A percentile compares a stretch with the other conserved stretches of the same genome.
Evolutionary conservation across 2,329 filamentous ascomycete species (phyloP).

Genomic region (Fusarium xyrophilum): DNA sequence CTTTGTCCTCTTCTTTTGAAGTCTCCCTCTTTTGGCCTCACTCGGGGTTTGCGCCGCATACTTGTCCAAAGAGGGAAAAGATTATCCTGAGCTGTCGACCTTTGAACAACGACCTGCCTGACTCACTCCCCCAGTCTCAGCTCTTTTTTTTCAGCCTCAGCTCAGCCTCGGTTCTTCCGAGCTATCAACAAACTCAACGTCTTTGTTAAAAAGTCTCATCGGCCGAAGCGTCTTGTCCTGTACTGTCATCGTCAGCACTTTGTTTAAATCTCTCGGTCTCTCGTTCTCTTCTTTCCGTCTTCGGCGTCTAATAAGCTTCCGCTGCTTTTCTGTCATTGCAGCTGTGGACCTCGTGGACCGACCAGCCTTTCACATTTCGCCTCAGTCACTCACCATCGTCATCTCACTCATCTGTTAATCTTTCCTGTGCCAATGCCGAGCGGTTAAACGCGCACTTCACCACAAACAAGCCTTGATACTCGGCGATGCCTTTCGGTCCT

Average conservation of each 20-base stretch:
- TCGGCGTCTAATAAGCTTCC: background rate
- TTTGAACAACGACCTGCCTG: slow-evolving; percentile 17
- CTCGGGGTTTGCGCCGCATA: slow-evolving; percentile 2
- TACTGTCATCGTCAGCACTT: slow-evolving; percentile 10
- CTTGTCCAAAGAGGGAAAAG: slow-evolving; percentile 18
- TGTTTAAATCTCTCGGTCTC: background rate
- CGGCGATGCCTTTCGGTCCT: slow-evolving; percentile 47
- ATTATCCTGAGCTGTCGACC: slow-evolving; percentile 34
- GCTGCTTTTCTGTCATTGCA: slow-evolving; percentile 4
- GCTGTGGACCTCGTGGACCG: slow-evolving; percentile 6
- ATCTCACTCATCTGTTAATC: slow-evolving; percentile 1
- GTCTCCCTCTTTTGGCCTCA: background rate
- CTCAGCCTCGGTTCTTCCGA: background rate
- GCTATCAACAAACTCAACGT: slow-evolving; percentile 6
- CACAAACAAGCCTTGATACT: background rate
- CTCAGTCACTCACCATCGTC: slow-evolving; percentile 1
- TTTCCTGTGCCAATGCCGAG: slow-evolving; percentile 32
- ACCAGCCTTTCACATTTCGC: background rate
- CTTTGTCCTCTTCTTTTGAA: background rate
- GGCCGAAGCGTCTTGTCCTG: slow-evolving; percentile 8
- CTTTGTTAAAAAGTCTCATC: background rate
- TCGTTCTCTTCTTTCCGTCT: background rate
- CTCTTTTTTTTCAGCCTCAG: too few relatives aligned
- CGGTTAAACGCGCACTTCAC: slow-evolving; percentile 18
- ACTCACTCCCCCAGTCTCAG: too few relatives aligned